These are phyloP conservation scores for Sporobolomyces roseus DNA, from an alignment of 768 basidiomycete genomes.

Conservation along the genomic window DNA sequence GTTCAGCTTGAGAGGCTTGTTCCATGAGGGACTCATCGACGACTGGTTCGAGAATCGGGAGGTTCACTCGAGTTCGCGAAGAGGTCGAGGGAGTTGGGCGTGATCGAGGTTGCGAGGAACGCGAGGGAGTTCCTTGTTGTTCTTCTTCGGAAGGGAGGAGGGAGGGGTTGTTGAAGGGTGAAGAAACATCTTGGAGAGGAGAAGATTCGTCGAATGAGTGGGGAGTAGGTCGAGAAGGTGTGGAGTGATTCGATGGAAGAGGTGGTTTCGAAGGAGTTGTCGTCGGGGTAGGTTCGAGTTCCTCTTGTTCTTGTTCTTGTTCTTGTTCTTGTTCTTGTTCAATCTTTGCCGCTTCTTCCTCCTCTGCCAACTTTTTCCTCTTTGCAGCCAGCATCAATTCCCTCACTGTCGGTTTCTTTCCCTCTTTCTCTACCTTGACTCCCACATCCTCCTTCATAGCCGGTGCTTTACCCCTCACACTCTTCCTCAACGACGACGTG, in stretches of 20 bases:
- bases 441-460: not conserved
- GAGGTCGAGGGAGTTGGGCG: not conserved
- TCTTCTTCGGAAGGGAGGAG: conserved; percentile 4
- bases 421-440: not conserved
- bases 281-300: not conserved
- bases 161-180: conserved; percentile 4
- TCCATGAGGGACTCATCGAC: conserved; percentile 81
- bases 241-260: not conserved
- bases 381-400: conserved; percentile 30
- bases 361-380: conserved; percentile 12
- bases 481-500: too few relatives aligned
- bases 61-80: not conserved
- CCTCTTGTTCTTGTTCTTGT: not conserved
- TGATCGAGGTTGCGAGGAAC: not conserved
- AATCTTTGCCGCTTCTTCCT: not conserved
- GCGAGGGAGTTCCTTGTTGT: not conserved
- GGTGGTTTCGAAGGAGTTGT: not conserved
- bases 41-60: conserved; percentile 51
- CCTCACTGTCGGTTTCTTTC: conserved; percentile 31
- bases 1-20: conserved; percentile 87
- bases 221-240: not conserved
- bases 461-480: too few relatives aligned
- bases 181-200: not conserved
- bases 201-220: not conserved
- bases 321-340: not conserved